Evolutionary conservation across 805 yeast genomes (phyloP), one percentile per base, ranked within the genome.

Genomic region (Nakazawaea ambrosiae): DNA sequence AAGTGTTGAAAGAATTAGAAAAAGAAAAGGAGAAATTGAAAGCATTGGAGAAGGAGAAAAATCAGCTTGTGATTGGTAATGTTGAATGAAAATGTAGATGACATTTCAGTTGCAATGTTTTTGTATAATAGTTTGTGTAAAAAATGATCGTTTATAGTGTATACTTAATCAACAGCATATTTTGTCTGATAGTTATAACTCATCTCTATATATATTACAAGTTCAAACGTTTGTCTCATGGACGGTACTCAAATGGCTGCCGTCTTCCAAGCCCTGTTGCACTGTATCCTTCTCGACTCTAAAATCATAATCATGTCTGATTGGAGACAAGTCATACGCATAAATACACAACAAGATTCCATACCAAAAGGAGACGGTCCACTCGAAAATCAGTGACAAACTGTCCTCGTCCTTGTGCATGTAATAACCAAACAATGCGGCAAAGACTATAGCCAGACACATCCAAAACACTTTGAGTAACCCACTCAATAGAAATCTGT

Each of bases 321-420:
- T 34, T 16, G 38, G 33, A 3, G 38, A 39, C 33, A 88, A 67
- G 54, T 90, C 97, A 42, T 73, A 67, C 2, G 82, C 62, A 55
- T 89, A 66, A 40, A 79, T 60, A 4, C 80, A 51, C 45, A 80
- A 72, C 43, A 83, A 65, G 24, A 80, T 49, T 3, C 95, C 92
- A 53, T 83, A 89, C 77, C 85, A 79, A 58, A 79, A 89, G n/a
- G 90, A 78, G 30, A 89, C 58, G 3, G 78, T 53, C 97, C 97
- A 90, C 59, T 90, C 97, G 53, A 82, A 75, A 16, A 68, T 63
- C 0, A 88, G 88, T 28, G 78, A 68, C 23, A 69, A 62, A 3
- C 70, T 71, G 45, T 70, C 63, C 27, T 60, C 50, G 6, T 60
- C 49, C 20, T 66, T 64, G 1, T 40, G 36, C 18, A 46, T 48